Conservation (phyloP, 352 stramenopile species). For the Pythium sukuiense region DNA sequence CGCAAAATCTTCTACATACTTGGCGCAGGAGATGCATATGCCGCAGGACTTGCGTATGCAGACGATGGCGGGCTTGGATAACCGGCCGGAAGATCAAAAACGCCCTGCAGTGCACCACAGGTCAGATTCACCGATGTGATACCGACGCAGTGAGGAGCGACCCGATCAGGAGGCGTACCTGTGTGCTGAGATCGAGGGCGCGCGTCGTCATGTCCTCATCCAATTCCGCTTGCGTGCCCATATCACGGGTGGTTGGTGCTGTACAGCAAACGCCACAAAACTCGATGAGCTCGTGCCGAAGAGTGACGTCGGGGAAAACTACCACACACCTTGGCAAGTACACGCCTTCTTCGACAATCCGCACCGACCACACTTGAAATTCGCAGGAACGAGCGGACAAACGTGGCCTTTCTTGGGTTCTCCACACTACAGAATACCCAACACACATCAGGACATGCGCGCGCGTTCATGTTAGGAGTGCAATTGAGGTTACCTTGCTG, state of each 20-base stretch:
- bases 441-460: neutral
- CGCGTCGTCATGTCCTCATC: conserved; percentile 84
- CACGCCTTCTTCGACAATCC: conserved; percentile 77
- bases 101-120: conserved; percentile 35
- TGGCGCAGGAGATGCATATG: conserved; percentile 21
- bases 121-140: neutral
- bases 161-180: conserved; percentile 32
- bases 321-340: conserved; percentile 54
- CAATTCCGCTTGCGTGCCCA: conserved; percentile 76
- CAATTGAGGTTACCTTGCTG: conserved; percentile 52
- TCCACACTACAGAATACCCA: conserved; percentile 48
- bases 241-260: conserved; percentile 63
- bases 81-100: conserved; percentile 62
- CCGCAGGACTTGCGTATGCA: conserved; percentile 26
- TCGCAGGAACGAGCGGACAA: conserved; percentile 75
- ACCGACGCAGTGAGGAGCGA: too few relatives aligned
- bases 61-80: conserved; percentile 47
- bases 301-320: neutral
- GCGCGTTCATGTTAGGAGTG: neutral
- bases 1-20: conserved; percentile 14
- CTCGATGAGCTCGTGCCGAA: too few relatives aligned
- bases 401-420: conserved; percentile 88
- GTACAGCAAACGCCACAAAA: neutral
- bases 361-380: conserved; percentile 82
- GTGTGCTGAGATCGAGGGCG: conserved; percentile 67